Evolutionary conservation across 305 asterid species (phyloP), one percentile per base, ranked within the genome.

Genomic region (Solanum chacoense): DNA sequence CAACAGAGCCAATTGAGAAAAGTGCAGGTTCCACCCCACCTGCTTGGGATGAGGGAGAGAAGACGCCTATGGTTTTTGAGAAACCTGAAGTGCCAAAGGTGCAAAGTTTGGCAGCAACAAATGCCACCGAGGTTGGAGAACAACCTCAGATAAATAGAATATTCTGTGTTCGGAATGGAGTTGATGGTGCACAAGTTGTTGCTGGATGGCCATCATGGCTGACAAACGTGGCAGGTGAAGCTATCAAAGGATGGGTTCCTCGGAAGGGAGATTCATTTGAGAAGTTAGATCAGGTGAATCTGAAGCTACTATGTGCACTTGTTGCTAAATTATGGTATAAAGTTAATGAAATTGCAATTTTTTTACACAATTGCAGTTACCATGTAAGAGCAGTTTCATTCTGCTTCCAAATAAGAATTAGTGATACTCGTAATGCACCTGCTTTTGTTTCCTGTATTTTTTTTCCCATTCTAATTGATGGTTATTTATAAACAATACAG

Each of bases 151-250:
- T 95, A 37, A 93, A 93, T 90, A 91, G 94, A 92, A 92, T 89
- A 35, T 93, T 96, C 75, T 93, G 91, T 90, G 91, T 94, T 26
- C 90, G 89, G 90, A 93, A 95, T 90, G 98, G 98, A 75, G 92
- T 93, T 40, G 99, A 96, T 50, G 97, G 94, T 65, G 95, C 96
- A 42, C 98, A 96, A 89, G 93, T 92, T 45, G 95, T 91, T 84
- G 99, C 98, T 32, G 99, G 99, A 85, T 96, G 99, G 99, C 99
- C 99, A 9, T 90, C 98, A 2, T 96, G 99, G 98, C 89, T 96
- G 86, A 92, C 96, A 84, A 94, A 96, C 7, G 98, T 93, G 85
- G 99, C 99, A 40, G 98, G 98, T 88, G 98, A 96, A 92, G 99
- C 99, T 65, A 93, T 95, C 90, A 96, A 94, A 91, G 99, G 99